These are phyloP conservation scores for Nicotiana benthamiana DNA, from an alignment of 257 asterid species.

Conservation along the genomic window DNA sequence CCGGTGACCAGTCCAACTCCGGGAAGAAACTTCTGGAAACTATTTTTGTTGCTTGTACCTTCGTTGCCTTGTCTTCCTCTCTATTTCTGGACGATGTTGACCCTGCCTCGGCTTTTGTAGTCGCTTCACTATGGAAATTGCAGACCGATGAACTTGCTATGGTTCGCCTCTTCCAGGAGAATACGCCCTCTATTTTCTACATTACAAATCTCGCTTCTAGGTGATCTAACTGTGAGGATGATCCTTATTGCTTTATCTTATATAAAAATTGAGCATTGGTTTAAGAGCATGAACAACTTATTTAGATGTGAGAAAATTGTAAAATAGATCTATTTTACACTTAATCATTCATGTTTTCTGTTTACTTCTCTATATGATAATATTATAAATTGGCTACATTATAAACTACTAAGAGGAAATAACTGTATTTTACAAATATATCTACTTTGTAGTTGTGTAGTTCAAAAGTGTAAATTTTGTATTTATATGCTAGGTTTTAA, in stretches of 20 bases:
- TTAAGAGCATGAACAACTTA: too few species aligned
- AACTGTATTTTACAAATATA: too few species aligned
- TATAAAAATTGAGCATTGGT: too few species aligned
- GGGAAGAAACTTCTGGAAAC: constrained; percentile 48
- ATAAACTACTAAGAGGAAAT: too few species aligned
- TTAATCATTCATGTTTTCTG: too few species aligned
- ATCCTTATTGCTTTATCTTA: background rate
- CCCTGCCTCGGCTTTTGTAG: constrained; percentile 74
- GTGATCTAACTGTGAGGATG: constrained; percentile 17
- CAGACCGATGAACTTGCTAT: constrained; percentile 96
- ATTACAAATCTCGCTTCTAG: constrained; percentile 93
- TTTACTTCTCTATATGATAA: too few species aligned
- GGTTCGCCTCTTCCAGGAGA: constrained; percentile 81
- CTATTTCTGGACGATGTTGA: constrained; percentile 55
- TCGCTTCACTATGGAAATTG: constrained; percentile 58
- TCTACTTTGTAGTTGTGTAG: too few species aligned
- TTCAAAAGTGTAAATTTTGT: too few species aligned
- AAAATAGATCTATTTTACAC: too few species aligned
- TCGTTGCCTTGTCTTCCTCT: constrained; percentile 70
- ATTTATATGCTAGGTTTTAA: too few species aligned
- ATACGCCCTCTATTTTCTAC: constrained; percentile 90
- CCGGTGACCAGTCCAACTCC: constrained; percentile 24
- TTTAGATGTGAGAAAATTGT: too few species aligned
- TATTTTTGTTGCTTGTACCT: constrained; percentile 58
- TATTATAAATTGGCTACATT: too few species aligned